Percentiles rank a stretch among this genome's conserved stretches.
Conservation (phyloP, 2,329 filamentous ascomycete species). For the Diaporthe ampelina region DNA sequence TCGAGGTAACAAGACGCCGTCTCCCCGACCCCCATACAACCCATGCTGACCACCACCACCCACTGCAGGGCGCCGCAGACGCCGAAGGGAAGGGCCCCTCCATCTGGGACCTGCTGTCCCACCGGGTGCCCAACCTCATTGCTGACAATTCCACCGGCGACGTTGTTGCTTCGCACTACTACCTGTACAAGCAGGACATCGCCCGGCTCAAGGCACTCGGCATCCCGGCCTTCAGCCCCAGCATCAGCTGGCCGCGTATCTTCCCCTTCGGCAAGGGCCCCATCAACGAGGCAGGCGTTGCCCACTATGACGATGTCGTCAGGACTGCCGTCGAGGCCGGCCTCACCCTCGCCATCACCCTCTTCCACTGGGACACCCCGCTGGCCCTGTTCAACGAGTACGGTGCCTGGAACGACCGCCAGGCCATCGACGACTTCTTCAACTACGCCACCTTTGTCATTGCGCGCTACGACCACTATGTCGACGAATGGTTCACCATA, state of each 20-base stretch:
- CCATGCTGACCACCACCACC: background rate
- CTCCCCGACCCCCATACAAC: background rate
- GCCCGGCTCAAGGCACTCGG: slow-evolving; percentile 26
- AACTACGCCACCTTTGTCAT: slow-evolving; percentile 35
- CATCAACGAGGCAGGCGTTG: slow-evolving; percentile 29
- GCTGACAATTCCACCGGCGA: slow-evolving; percentile 25
- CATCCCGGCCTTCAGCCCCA: slow-evolving; percentile 26
- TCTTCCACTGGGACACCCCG: slow-evolving; percentile 35
- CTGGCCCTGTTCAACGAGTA: slow-evolving; percentile 31
- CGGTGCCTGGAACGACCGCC: slow-evolving; percentile 25
- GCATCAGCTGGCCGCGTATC: slow-evolving; percentile 33
- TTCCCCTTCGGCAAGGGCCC: slow-evolving; percentile 33
- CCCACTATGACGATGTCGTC: slow-evolving; percentile 35
- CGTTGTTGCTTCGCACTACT: slow-evolving; percentile 32
- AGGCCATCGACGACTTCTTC: slow-evolving; percentile 34
- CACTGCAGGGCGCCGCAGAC: slow-evolving; percentile 20
- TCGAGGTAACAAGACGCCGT: slow-evolving; percentile 13
- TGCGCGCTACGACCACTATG: slow-evolving; percentile 22
- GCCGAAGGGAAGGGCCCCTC: slow-evolving; percentile 31
- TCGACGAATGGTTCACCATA: slow-evolving; percentile 30
- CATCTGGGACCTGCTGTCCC: slow-evolving; percentile 34
- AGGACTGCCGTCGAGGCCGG: slow-evolving; percentile 27
- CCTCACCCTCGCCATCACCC: slow-evolving; percentile 15
- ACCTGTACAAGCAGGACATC: slow-evolving; percentile 36
- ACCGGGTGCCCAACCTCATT: slow-evolving; percentile 28